These are phyloP conservation scores for Auricularia cornea DNA, from an alignment of 768 basidiomycete species.

Conservation along the genomic window DNA sequence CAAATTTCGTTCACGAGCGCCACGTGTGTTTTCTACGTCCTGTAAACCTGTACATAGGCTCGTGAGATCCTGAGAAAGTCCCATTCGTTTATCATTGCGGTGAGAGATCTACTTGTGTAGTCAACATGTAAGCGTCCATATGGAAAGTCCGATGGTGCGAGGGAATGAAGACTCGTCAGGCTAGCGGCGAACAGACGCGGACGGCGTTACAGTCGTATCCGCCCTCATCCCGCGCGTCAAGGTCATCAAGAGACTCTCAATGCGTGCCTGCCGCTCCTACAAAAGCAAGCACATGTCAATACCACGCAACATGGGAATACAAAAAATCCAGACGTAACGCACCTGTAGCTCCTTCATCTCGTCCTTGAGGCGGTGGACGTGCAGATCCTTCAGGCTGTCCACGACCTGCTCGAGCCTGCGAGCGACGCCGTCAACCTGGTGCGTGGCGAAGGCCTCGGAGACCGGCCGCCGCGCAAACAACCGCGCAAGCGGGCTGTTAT, in stretches of 20 bases:
- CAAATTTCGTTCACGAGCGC: too few species aligned
- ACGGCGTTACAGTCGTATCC: background rate
- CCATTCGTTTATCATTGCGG: too few species aligned
- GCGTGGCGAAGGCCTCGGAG: background rate
- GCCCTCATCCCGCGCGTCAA: constrained; percentile 17
- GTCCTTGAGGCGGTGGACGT: constrained; percentile 58
- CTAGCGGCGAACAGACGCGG: background rate
- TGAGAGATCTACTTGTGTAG: too few species aligned
- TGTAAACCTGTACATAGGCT: too few species aligned
- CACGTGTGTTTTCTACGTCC: too few species aligned
- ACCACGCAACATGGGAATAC: too few species aligned
- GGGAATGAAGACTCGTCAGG: background rate
- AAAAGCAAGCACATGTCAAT: background rate
- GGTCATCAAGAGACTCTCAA: constrained; percentile 19
- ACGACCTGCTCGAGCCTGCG: constrained; percentile 50
- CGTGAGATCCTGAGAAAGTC: too few species aligned
- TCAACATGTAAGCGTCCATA: too few species aligned
- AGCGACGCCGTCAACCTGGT: background rate
- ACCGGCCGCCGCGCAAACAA: constrained; percentile 12
- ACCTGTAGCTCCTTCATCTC: constrained; percentile 83
- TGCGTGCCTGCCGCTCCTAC: constrained; percentile 20
- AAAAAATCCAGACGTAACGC: constrained; percentile 12
- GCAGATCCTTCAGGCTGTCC: constrained; percentile 54
- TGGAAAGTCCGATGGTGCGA: too few species aligned
- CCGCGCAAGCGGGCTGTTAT: constrained; percentile 18